Percentiles rank a stretch among this genome's conserved stretches.
Evolutionary conservation across 2,329 filamentous ascomycete genomes (phyloP).

Genomic region (Aspergillus carbonarius): DNA sequence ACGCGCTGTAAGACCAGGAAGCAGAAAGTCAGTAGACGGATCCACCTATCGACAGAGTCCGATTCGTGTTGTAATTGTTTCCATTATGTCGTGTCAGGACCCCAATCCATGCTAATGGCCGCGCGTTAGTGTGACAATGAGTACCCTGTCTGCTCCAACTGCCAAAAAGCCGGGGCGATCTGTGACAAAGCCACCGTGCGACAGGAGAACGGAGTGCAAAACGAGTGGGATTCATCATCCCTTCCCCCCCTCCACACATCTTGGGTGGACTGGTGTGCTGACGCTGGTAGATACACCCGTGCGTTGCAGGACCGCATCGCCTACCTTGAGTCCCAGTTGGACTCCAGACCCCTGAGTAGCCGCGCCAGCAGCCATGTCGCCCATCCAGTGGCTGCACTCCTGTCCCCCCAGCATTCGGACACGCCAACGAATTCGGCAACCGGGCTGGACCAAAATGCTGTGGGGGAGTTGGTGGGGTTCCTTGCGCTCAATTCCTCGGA

Average conservation of each 20-base stretch:
- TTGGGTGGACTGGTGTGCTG: neutral
- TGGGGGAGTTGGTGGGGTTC: conserved; percentile 51
- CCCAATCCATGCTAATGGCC: neutral
- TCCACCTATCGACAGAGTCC: neutral
- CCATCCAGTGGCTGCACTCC: conserved; percentile 22
- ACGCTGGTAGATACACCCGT: conserved; percentile 39
- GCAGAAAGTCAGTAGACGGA: conserved; percentile 38
- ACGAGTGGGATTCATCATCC: conserved; percentile 30
- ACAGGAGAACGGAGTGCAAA: conserved; percentile 37
- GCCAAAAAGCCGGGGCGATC: conserved; percentile 41
- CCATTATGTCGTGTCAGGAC: neutral
- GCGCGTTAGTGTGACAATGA: conserved; percentile 45
- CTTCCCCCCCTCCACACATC: too few species aligned
- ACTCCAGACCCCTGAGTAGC: conserved; percentile 17
- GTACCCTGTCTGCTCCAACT: conserved; percentile 48
- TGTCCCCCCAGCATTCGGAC: conserved; percentile 24
- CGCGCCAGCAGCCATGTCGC: conserved; percentile 14
- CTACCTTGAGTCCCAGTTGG: conserved; percentile 41
- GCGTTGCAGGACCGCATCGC: conserved; percentile 45
- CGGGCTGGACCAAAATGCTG: conserved; percentile 34
- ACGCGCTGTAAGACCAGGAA: conserved; percentile 49
- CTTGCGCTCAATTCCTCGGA: conserved; percentile 48
- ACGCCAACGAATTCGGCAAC: conserved; percentile 19
- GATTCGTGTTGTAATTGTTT: neutral
- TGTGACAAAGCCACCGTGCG: conserved; percentile 47